Conservation (phyloP, 1,139 yeast species). For the Saccharomycopsis crataegensis region DNA sequence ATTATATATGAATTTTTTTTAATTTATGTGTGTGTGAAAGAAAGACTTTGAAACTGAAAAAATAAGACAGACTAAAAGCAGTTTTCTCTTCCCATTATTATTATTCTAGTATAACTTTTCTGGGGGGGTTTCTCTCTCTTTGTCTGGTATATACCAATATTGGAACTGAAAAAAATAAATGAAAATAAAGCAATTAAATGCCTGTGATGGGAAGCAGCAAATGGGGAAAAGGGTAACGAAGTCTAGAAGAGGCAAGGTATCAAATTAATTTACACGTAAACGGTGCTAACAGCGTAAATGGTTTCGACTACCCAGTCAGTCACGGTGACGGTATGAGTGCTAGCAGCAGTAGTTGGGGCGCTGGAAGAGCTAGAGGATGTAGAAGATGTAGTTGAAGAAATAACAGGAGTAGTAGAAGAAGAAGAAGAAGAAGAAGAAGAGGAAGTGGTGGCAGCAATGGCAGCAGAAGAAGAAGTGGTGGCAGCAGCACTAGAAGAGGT, state of each 20-base stretch:
- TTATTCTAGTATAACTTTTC: no score
- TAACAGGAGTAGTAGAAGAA: background rate
- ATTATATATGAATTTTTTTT: no score
- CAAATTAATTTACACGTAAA: background rate
- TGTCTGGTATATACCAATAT: no score
- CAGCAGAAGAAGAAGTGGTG: background rate
- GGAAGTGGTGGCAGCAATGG: background rate
- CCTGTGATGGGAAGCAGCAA: background rate
- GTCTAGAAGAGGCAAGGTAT: background rate
- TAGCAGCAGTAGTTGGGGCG: background rate
- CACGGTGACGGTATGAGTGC: conserved; percentile 7
- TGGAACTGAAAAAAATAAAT: no score
- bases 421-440: background rate
- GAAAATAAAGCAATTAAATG: no score
- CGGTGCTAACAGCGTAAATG: conserved; percentile 7
- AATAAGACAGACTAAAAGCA: no score
- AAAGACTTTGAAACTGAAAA: no score
- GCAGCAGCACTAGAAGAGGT: conserved; percentile 1
- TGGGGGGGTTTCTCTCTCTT: no score
- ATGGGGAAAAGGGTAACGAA: background rate
- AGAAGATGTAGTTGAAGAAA: background rate
- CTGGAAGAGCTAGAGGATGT: background rate
- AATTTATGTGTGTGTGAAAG: no score
- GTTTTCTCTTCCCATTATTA: no score
- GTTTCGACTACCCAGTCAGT: conserved; percentile 8